Base-by-base conservation (phyloP, 2,329 filamentous ascomycete species). In the Fusarium sp. region DNA sequence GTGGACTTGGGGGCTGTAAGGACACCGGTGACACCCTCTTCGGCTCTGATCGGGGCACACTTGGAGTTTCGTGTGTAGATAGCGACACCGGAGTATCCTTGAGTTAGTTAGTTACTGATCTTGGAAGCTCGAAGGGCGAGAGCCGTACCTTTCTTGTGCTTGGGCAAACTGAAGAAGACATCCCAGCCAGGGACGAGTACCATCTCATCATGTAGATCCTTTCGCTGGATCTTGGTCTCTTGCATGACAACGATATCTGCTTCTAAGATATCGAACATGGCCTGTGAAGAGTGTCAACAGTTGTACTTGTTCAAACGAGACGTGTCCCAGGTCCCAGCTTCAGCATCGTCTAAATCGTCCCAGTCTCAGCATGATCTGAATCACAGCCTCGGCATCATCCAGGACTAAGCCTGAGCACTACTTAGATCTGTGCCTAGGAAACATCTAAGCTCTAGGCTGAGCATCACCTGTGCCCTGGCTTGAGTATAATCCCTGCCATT, bases 161-260 rank as follows among this genome's bases (percentile, higher is more conserved):
- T 93, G 0, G 96, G 96, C 23, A 99, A 83, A 77, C 93, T 97
- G 81, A 97, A 97, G 80, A 91, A 97, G 70, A 94, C 94, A 77
- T 99, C 96, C 95, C 95, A 99, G 11, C 96, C 96, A 0, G 92
- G 89, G 0, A 98, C 89, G 33, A 98, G 83, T 9, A 98, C 94
- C 93, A 98, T 98, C 73, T 98, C 96, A 84, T 98, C 96, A 40
- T 85, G 86, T 1, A 99, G 83, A 73, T 97, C 94, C 77, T 97
- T 97, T 62, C 91, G 87, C 77, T 98, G 96, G 40, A 98, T 97
- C 81, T 98, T 99, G 44, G 93, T 90, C 80, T 98, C 96, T 79
- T 99, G 96, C 83, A 98, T 93, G 63, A 97, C 86, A 16, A 98
- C 89, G 69, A 99, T 96, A 78, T 99, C 96, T 58, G 94, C 90